Conservation (phyloP, 2,329 filamentous ascomycete species). For the Penicillium frequentans region DNA sequence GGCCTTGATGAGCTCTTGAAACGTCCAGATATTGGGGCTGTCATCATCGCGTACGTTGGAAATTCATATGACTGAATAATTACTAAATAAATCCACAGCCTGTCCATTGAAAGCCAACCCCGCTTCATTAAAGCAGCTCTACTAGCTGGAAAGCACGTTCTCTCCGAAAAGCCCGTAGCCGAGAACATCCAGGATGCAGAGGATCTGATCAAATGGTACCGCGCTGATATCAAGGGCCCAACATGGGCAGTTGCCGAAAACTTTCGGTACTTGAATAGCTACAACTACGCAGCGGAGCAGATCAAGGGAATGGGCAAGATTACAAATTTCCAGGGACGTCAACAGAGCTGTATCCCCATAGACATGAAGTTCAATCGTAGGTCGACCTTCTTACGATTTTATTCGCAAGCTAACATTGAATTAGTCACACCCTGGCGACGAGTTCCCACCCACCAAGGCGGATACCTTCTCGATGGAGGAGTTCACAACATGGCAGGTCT, state of each 20-base stretch:
- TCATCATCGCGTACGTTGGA: conserved; percentile 34
- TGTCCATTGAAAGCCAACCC: conserved; percentile 65
- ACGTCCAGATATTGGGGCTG: conserved; percentile 50
- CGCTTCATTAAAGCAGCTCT: conserved; percentile 59
- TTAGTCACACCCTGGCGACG: conserved; percentile 63
- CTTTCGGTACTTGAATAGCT: conserved; percentile 63
- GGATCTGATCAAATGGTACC: conserved; percentile 51
- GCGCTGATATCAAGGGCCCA: conserved; percentile 36
- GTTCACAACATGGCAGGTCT: conserved; percentile 70
- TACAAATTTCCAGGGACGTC: conserved; percentile 37
- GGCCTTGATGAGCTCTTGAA: conserved; percentile 54
- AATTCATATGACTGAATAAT: neutral
- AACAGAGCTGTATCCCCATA: conserved; percentile 4
- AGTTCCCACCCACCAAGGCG: conserved; percentile 69
- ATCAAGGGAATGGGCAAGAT: conserved; percentile 53
- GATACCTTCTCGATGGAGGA: conserved; percentile 73
- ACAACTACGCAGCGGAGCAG: conserved; percentile 52
- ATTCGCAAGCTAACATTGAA: neutral
- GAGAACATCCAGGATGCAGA: conserved; percentile 56
- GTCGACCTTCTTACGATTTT: neutral
- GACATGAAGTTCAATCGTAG: conserved; percentile 6
- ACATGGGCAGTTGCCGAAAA: conserved; percentile 70
- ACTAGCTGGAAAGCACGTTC: conserved; percentile 66
- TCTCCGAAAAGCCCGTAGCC: conserved; percentile 69
- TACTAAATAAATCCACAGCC: conserved; percentile 10